Percentiles rank a stretch among this genome's conserved stretches.
These are phyloP conservation scores for Gynochthodes officinalis DNA, from an alignment of 257 asterid species.

Conservation along the genomic window DNA sequence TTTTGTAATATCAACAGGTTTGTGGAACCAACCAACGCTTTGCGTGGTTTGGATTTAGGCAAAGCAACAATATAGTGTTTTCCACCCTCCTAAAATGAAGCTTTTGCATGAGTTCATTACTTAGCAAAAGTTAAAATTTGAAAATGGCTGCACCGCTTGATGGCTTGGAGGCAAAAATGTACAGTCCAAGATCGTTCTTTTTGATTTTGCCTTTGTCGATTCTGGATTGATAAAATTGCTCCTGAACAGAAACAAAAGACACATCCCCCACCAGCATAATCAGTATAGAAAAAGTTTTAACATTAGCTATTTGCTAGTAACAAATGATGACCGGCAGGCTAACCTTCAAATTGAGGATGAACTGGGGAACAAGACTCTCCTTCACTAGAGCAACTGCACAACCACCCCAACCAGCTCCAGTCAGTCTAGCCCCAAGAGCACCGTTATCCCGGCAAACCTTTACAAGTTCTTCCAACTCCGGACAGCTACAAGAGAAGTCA, in stretches of 20 bases:
- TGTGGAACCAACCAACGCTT: not conserved
- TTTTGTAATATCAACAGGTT: not conserved
- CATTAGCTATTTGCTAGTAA: not conserved
- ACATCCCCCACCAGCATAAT: not conserved
- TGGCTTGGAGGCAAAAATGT: constrained; percentile 87
- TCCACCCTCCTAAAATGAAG: too few species aligned
- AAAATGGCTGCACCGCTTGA: constrained; percentile 96
- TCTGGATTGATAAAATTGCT: constrained; percentile 74
- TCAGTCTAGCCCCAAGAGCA: constrained; percentile 93
- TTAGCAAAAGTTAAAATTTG: constrained; percentile 32
- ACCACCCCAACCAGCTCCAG: constrained; percentile 99
- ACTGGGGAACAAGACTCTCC: constrained; percentile 74
- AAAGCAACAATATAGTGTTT: too few species aligned
- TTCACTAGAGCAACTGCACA: constrained; percentile 97
- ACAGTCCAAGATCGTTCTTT: constrained; percentile 63
- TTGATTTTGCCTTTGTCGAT: constrained; percentile 74
- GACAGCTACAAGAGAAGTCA: constrained; percentile 46
- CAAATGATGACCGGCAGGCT: not conserved
- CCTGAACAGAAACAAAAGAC: constrained; percentile 39
- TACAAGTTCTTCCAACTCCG: constrained; percentile 92
- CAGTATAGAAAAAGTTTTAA: not conserved
- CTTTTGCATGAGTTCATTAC: not conserved
- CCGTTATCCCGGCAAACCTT: constrained; percentile 66
- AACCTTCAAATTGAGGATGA: constrained; percentile 88
- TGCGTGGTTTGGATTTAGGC: not conserved